Evolutionary conservation across 2,329 filamentous ascomycete species (phyloP), one percentile per base, ranked within the genome.

Genomic region (Chaetomiaceae sp.): DNA sequence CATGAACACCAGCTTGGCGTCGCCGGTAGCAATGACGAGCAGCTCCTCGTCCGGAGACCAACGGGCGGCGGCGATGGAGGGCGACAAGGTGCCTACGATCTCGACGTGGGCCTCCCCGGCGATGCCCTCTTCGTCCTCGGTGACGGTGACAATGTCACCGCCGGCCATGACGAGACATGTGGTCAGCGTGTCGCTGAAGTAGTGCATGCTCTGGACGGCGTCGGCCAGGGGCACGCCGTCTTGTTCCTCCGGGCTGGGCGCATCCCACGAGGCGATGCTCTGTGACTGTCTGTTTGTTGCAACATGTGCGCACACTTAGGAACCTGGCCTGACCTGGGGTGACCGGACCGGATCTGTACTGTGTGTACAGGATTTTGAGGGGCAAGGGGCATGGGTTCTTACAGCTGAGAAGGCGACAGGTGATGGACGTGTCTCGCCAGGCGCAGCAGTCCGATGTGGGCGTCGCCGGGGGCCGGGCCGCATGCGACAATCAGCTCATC

Each of bases 11-110:
- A 93, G 75, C 0, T 88, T 93, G 54, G 84, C 77, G 35, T 83
- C 85, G 62, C 84, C 83, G 16, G 93, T 97, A 47, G 86, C 82
- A 55, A 99, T 82, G 49, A 87, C 83, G 39, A 99, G 73, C 16
- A 97, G 76, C 66, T 97, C 92, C 64, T 96, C 92, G 63, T 99
- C 93, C 2, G 91, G 91, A 34, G 92, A 95, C 93, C 93, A 99
- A 59, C 82, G 80, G 14, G 91, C 92, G 14, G 90, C 89, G 20
- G 84, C 81, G 60, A 99, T 96, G 20, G 92, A 93, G 52, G 86
- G 87, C 70, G 96, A 90, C 33, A 99, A 88, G 30, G 90, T 95
- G 39, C 93, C 93, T 57, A 97, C 83, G 60, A 99, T 97, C 68
- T 97, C 93, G 60, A 99, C 90, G 60, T 87, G 83, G 33, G 90